Evolutionary conservation across 768 basidiomycete species (phyloP), one percentile per base, ranked within the genome.

Genomic region (Daedaleopsis nitida): DNA sequence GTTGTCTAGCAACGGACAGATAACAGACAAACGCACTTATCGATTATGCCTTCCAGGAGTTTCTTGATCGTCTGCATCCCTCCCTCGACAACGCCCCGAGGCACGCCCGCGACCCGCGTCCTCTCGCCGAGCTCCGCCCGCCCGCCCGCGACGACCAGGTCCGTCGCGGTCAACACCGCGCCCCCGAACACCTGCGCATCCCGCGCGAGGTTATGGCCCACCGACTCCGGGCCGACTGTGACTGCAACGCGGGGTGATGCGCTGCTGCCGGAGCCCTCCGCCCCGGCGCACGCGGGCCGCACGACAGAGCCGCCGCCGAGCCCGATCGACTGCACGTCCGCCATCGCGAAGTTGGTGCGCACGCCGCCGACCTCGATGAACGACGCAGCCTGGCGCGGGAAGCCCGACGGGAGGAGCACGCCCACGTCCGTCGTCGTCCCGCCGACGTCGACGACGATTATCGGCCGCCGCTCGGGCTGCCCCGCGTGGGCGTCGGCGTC

Each of bases 381-480:
- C 1, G 85, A 85, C 14, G 83, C 84, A 2, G 87, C 85, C 64
- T 86, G 86, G 19, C 83, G 73, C 4, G 86, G 86, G 69, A 86
- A 85, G 9, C 86, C 86, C 14, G 78, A 80, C 0, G 84, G 82
- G 44, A 87, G 72, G 10, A 88, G 70, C 48, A 87, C 82, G 17
- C 87, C 86, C 8, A 87, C 81, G 62, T 87, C 87, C 1, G 84
- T 83, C 16, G 86, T 86, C 0, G 87, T 88, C 0, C 86, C 86
- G 50, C 87, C 87, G 58, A 87, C 76, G 69, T 88, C 87, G 55
- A 84, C 77, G 0, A 88, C 87, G 52, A 86, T 73, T 44, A 79
- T 76, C 59, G 75, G 71, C 68, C 78, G 60, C 49, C 69, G 27
- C 59, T 64, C 27, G 7, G 75, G 63, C 55, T 65, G 42, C 59